Evolutionary conservation across 441 rosid species (phyloP), one percentile per base, ranked within the genome.

Genomic region (Pelargonium citronellum): DNA sequence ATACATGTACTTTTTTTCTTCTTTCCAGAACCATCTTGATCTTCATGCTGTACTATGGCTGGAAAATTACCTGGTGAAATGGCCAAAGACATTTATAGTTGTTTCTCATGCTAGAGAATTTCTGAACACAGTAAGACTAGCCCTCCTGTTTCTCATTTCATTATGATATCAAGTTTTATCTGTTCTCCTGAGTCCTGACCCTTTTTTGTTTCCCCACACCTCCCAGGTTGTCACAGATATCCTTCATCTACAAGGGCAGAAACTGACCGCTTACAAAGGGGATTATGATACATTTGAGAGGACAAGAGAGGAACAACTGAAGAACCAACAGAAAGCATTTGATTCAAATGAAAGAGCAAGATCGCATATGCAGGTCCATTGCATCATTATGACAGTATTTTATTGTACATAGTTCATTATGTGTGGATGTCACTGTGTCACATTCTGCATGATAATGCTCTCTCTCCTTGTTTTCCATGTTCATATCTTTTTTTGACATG

Each of bases 81-180:
- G 99, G 99, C 96, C 97, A 24, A 94, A 94, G 85, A 94, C 97
- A 34, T 87, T 90, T 78, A 89, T 95, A 62, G 99, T 90, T 67
- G 99, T 95, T 74, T 95, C 99, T 68, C 97, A 91, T 83, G 99
- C 99, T 69, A 86, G 99, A 79, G 97, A 95, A 81, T 95, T 95
- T 83, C 80, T 95, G 85, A 95, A 95, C 83, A 83, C 85, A 81
- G 99, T 94, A 89, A 73, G 57, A 22, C 75, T 78, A 63, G 68
- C 64, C 37, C 49, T 11, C 41, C 13, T 65, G 7, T 51, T 69
- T 65, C 20, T 39, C 12, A 69, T 37, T 13, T 55, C 30, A 49
- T 65, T 46, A 65, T 66, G 5, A 4, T 68, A 46, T 49, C n/a
- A 13, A 8, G 7, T 67, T 37, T 49, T 19, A 41, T 60, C 24